Evolutionary conservation across 1,284 basidiomycete species (phyloP), one percentile per base, ranked within the genome.

Genomic region (Ustilago curta): DNA sequence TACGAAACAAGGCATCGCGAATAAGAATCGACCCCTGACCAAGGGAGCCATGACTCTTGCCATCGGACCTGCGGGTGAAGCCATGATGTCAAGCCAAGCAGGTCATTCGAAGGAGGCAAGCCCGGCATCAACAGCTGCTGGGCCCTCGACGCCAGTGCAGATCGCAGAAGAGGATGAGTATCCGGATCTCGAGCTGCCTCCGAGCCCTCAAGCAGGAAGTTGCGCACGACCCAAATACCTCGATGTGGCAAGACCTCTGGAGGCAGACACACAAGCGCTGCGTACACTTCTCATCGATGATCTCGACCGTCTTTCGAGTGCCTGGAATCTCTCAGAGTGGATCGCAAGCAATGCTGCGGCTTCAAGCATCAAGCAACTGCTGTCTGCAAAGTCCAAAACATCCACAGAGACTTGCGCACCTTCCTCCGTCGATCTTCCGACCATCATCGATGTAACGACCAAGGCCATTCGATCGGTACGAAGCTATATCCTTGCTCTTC

Each of bases 1-100:
- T 57, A 69, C 71, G 12, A 79, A 79, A 32, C 77, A 77, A 45
- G 79, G 79, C n/a, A 70, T 78, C 8, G 78, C 78, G 4, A 77
- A 54, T 42, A 70, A 63, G 5, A 69, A 66, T 8, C 71, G 71
- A 4, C 72, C 78, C 0, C 18, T 65, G 43, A 57, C 57, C 31
- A 76, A 66, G 51, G 75, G 70, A 8, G 57, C 54, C 5, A 61
- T 73, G 51, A 59, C 65, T 4, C 57, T 77, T 4, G 76, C 78
- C n/a, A 78, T 80, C 42, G 78, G 76, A 12, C 67, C 52, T n/a
- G 76, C 75, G 9, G 76, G 69, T 9, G 72, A 77, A 55, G 63
- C 65, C 5, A 62, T 61, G 70, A 47, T 68, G 12, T 53, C 51
- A 16, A 35, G n/a, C 39, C 51, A 18, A 25, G 31, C 45, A 18